Conservation (phyloP, 768 basidiomycete species). For the Boletus rubroflammeus region DNA sequence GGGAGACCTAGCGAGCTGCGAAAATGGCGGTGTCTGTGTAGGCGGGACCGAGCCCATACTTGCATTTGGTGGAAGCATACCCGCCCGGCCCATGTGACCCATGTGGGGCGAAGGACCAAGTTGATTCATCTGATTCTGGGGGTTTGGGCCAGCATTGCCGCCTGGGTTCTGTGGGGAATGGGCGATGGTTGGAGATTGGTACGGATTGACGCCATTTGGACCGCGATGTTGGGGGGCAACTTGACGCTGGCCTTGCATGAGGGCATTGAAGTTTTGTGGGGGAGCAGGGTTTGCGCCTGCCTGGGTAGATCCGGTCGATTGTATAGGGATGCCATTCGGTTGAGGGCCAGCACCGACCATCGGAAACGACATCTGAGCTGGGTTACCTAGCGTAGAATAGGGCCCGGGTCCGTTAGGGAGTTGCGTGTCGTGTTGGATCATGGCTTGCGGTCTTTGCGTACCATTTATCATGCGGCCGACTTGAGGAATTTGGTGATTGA, state of each 20-base stretch:
- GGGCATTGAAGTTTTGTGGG: constrained; percentile 31
- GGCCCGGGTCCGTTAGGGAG: constrained; percentile 30
- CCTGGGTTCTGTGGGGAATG: constrained; percentile 52
- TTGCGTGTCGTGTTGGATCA: constrained; percentile 13
- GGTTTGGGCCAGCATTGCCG: constrained; percentile 30
- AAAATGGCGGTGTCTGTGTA: constrained; percentile 42
- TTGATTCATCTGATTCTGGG: constrained; percentile 43
- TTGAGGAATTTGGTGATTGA: constrained; percentile 26
- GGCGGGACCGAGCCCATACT: constrained; percentile 35
- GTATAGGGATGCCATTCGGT: constrained; percentile 43
- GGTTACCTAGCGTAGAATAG: constrained; percentile 16
- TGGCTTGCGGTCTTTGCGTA: constrained; percentile 21
- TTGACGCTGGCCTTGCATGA: constrained; percentile 34
- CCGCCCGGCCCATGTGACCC: constrained; percentile 38
- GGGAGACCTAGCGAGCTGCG: constrained; percentile 49
- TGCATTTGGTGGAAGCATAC: constrained; percentile 49
- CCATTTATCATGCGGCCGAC: constrained; percentile 34
- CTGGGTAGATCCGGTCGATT: constrained; percentile 21
- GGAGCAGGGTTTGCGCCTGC: constrained; percentile 32
- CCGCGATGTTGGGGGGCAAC: constrained; percentile 38
- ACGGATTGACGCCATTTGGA: constrained; percentile 47
- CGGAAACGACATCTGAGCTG: constrained; percentile 22
- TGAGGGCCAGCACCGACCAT: constrained; percentile 36
- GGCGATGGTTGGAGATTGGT: constrained; percentile 63
- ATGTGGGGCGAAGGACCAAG: constrained; percentile 54